Base-by-base conservation (phyloP, 2,329 filamentous ascomycete genomes). In the Emmonsiellopsis sp. region DNA sequence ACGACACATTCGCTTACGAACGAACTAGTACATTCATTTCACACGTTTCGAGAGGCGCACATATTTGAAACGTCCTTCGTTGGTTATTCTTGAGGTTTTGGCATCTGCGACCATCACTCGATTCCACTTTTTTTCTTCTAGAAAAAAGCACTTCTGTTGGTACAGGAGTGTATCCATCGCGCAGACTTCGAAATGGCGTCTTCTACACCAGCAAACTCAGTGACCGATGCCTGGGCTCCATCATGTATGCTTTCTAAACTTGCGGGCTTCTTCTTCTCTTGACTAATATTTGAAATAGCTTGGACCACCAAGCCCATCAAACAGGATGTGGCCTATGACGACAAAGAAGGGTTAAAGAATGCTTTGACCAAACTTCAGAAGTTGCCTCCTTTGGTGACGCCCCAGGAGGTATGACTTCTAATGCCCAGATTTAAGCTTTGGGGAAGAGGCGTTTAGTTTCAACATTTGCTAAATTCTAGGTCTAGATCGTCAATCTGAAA, bases 401-500 rank as follows among this genome's bases (percentile, higher is more conserved):
- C 73, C 10, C 69, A 68, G 46, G 74, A 76, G 63, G 69, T 72
- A 59, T 50, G 61, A 13, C 45, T 32, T 51, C 32, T 40, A 26
- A 26, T 26, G 20, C 37, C 16, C 42, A 10, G n/a, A 7, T 20
- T 7, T 10, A 4, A 20, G 44, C 35, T 15, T 43, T 61, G 20
- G 20, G 20, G 20, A 26, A 1, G 20, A 42, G 40, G 3, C 2
- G 10, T 15, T 30, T 20, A 15, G 7, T 2, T 41, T 48, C 6
- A 37, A 15, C 16, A 57, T 55, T 4, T 49, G 58, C 54, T 57
- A 31, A 60, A 52, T 30, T 16, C 30, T n/a, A 41, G 5, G 11
- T 38, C 1, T 45, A 75, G 70, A 95, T 98, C 65, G 78, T 82
- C 61, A 85, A 82, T 58, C 79, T 98, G 51, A 90, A 90, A 66